Base-by-base conservation (phyloP, 2,329 filamentous ascomycete genomes). In the Fusarium setosum region DNA sequence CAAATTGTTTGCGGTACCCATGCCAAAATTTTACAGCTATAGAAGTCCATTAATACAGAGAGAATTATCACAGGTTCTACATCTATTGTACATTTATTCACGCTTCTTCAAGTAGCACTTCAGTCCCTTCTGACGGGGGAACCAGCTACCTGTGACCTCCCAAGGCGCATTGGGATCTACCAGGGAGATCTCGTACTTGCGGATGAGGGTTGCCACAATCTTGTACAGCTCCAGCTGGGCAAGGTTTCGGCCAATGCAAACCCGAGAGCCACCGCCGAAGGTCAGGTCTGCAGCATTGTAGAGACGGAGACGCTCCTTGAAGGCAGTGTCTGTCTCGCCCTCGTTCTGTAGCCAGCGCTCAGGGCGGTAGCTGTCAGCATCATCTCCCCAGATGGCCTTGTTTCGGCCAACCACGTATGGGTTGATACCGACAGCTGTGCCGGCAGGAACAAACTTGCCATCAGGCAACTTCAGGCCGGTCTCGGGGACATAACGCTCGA, bases 401-500 rank as follows among this genome's bases (percentile, higher is more conserved):
- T 86, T 81, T 7, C 74, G 70, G 0, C 76, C 74, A 1, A 78
- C 68, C 3, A 82, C 75, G 55, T 75, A 80, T 0, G 79, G 75
- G 41, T 79, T 82, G 53, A 82, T 78, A 5, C 80, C 80, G 0
- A 83, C 75, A n/a, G 75, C 71, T 0, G 75, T 75, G 5, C 80
- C 79, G 0, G 67, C 70, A 0, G 79, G 76, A 4, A 82, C 68
- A 29, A 75, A 66, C 4, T 68, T 49, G 4, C 77, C 77, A 21
- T 77, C 71, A 6, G 73, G 72, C 5, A 80, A 72, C 3, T 61
- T 74, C 6, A 79, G 68, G 9, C 82, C 81, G 2, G 67, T 69
- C 8, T 61, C 56, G 2, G 83, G 82, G 2, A 84, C 82, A 12
- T 81, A 69, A 1, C 84, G 81, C 60, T 84, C 81, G 1, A 85